Evolutionary conservation across 2,329 filamentous ascomycete species (phyloP), one percentile per base, ranked within the genome.

Genomic region (Peltaster fructicola): DNA sequence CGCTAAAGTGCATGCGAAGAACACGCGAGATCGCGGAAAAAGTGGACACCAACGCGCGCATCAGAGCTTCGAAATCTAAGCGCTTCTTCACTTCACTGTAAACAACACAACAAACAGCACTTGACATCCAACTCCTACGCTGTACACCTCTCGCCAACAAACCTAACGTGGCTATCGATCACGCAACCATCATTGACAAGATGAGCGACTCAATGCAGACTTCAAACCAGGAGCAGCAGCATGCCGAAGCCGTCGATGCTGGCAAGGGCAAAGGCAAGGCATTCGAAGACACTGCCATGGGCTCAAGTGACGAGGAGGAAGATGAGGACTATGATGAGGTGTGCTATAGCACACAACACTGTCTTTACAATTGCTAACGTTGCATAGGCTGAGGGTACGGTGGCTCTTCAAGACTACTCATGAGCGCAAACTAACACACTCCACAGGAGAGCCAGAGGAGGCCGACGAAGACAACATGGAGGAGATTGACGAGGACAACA

Each of bases 221-320:
- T 24, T 30, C 32, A 23, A 34, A 20, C 30, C 30, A 34, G 24
- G 30, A 40, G 19, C 30, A 37, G 25, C 35, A 24, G 17, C 26
- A 40, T 30, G 30, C 26, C 23, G 35, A 30, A 30, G 41, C 44
- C 37, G 43, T 43, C 33, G 41, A 39, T 20, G 51, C 59, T 15
- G 57, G 61, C 52, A 91, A 91, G 65, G 80, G 79, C 55, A 92
- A 92, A 65, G 81, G 81, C 59, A 92, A 92, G 63, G 73, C 68
- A 27, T 53, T 52, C 20, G 57, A 70, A 37, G 69, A 76, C 40
- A 56, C 68, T 45, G 63, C 63, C 46, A 77, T 81, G 67, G 76
- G 74, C 21, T 75, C 81, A 11, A 29, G 25, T 15, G 44, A 47
- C 29, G 39, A 41, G 9, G 40, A 41, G 22, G 38, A 39, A 15